Evolutionary conservation across 257 asterid species (phyloP), one percentile per base, ranked within the genome.

Genomic region (Linaria vulgaris): DNA sequence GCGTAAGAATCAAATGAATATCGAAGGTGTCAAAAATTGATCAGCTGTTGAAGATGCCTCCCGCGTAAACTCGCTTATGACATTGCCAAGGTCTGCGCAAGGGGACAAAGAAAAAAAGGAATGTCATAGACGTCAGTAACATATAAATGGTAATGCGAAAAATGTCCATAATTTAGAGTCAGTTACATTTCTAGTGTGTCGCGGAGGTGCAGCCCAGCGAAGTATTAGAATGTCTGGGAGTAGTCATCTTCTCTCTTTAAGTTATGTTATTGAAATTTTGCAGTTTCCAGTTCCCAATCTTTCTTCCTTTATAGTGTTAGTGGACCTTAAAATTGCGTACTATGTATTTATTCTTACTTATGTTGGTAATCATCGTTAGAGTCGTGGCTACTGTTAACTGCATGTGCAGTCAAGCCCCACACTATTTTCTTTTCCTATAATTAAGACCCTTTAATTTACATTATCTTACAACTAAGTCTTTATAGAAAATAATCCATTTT

Each of bases 1-100:
- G 30, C 84, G 81, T 34, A 71, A 64, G 16, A 90, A 80, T n/a
- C 61, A 39, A 19, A 37, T 59, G 63, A 51, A 20, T 8, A n/a
- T 11, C 2, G 89, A 69, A 65, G 44, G 53, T 22, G 89, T 87
- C 23, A 75, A 50, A 8, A 86, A 84, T 56, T 89, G 95, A 91
- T 81, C 88, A 12, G 91, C 91, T 16, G 86, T 86, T 1, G 85
- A 86, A 79, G 95, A 91, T 47, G 97, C 84, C 39, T 72, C 95
- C 12, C 91, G 91, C 3, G 82, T 80, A 30, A 80, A 89, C 82
- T 86, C 97, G 0, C 69, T 89, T 56, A 13, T 89, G 71, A 83
- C 78, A 2, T 27, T 27, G 34, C 34, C 34, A 27, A 27, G 34
- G 34, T 27, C 6, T 27, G 34, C 6, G 6, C 34, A 3, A 2